Percentiles rank a stretch among this genome's conserved stretches.
Conservation (phyloP, 495 filamentous ascomycete genomes). For the Hyaloscypha hepaticicola region DNA sequence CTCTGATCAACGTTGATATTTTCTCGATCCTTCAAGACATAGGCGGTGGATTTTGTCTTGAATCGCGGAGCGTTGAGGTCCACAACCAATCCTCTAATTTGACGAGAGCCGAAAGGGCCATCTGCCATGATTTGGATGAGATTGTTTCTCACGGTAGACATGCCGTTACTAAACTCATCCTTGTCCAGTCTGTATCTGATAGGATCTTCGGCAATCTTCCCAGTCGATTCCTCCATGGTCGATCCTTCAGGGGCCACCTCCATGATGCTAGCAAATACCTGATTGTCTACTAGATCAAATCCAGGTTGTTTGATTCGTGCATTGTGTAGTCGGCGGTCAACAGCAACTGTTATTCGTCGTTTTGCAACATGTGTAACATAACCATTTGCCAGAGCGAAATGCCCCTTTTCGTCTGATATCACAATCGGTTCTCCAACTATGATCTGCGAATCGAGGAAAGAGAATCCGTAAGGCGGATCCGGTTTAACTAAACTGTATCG, state of each 20-base stretch:
- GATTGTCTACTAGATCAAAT: conserved; percentile 74
- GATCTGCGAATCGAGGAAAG: conserved; percentile 90
- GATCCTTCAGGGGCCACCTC: conserved; percentile 60
- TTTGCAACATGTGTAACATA: conserved; percentile 77
- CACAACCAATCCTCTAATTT: conserved; percentile 76
- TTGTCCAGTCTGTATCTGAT: conserved; percentile 86
- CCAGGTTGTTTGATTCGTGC: conserved; percentile 69
- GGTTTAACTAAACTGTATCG: conserved; percentile 78
- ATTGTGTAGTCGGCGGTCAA: conserved; percentile 86
- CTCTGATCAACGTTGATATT: conserved; percentile 84
- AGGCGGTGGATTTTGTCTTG: conserved; percentile 59
- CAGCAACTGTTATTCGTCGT: conserved; percentile 75
- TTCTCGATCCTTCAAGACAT: conserved; percentile 52
- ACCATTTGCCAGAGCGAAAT: conserved; percentile 91
- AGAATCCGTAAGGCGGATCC: conserved; percentile 56
- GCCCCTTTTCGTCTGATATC: conserved; percentile 91
- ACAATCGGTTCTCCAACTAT: conserved; percentile 87
- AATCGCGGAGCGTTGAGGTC: conserved; percentile 71
- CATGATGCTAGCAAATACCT: conserved; percentile 90
- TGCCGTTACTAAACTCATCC: conserved; percentile 96
- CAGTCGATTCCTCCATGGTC: conserved; percentile 47
- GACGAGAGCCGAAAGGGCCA: conserved; percentile 65
- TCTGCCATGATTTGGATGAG: conserved; percentile 88
- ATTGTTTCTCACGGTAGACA: conserved; percentile 93
- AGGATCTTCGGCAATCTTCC: conserved; percentile 49